These are phyloP conservation scores for Plasmodium fragile DNA, from an alignment of 169 alveolate genomes.

Conservation along the genomic window DNA sequence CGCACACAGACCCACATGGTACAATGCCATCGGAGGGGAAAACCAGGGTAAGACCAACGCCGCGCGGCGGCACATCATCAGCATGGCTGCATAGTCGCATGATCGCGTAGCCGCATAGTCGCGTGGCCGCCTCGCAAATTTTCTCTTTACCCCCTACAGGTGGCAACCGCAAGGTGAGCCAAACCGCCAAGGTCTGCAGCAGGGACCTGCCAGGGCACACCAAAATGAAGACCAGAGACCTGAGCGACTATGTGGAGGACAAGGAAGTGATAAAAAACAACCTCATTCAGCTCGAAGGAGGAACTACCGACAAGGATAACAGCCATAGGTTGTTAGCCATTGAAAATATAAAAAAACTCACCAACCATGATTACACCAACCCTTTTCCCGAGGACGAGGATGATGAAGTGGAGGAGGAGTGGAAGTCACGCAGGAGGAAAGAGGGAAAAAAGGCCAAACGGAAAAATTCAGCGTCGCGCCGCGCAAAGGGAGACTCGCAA, in stretches of 20 bases:
- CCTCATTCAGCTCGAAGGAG: conserved; percentile 48
- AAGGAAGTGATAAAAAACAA: conserved; percentile 38
- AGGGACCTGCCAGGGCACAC: conserved; percentile 84
- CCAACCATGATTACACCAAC: conserved; percentile 47
- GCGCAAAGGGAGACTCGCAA: not conserved
- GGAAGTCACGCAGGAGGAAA: conserved; percentile 2
- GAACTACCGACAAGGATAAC: not conserved
- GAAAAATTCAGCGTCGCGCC: not conserved
- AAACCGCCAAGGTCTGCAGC: conserved; percentile 84
- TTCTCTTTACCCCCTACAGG: not conserved
- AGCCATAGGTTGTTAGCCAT: conserved; percentile 39
- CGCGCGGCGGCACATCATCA: not conserved
- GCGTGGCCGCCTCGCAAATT: too few species aligned
- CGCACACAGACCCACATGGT: conserved; percentile 90
- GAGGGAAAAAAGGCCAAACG: not conserved
- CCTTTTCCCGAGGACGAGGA: conserved; percentile 76
- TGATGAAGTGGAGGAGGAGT: conserved; percentile 67
- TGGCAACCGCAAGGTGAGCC: conserved; percentile 76
- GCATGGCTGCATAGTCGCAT: not conserved
- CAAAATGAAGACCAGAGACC: conserved; percentile 81
- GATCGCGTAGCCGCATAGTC: too few species aligned
- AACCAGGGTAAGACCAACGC: conserved; percentile 77
- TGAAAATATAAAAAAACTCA: conserved; percentile 57
- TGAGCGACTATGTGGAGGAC: conserved; percentile 66
- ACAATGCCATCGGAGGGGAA: conserved; percentile 85